Conservation (phyloP, 768 basidiomycete species). For the Boletus patriciae region DNA sequence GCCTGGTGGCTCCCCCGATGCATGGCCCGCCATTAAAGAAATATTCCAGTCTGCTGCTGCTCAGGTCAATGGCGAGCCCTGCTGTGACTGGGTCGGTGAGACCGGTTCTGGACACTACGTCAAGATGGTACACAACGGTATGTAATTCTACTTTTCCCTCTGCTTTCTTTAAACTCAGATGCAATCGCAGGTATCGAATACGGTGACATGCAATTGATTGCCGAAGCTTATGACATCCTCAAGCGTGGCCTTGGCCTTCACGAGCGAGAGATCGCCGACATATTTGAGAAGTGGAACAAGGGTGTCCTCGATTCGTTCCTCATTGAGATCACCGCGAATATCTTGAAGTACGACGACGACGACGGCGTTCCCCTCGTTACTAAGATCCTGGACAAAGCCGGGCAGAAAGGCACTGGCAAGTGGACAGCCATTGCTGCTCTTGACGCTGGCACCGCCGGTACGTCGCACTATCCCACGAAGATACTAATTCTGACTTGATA, state of each 20-base stretch:
- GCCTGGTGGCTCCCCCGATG: constrained; percentile 93
- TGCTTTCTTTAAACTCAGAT: constrained; percentile 5
- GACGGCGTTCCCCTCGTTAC: constrained; percentile 88
- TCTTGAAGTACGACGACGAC: constrained; percentile 95
- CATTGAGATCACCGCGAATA: constrained; percentile 96
- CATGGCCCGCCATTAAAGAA: constrained; percentile 96
- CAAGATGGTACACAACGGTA: constrained; percentile 99
- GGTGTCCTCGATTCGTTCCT: constrained; percentile 99
- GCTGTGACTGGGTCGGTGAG: constrained; percentile 99
- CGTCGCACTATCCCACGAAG: constrained; percentile 25
- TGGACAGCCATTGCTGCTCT: constrained; percentile 99
- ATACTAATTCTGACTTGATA: constrained; percentile 5
- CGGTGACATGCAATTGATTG: constrained; percentile 99
- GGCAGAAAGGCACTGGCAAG: constrained; percentile 99
- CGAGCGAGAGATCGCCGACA: constrained; percentile 90
- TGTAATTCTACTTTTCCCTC: constrained; percentile 14
- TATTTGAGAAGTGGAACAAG: constrained; percentile 95
- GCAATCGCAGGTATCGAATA: constrained; percentile 86
- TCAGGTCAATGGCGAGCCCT: constrained; percentile 91
- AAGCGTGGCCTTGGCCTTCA: constrained; percentile 88
- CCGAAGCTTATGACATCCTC: constrained; percentile 98
- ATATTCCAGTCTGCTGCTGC: constrained; percentile 99
- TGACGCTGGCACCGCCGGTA: constrained; percentile 85
- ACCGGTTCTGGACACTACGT: constrained; percentile 96
- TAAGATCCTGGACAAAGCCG: constrained; percentile 95